Evolutionary conservation across 2,329 filamentous ascomycete genomes (phyloP).

Genomic region (Beauveria varroae): DNA sequence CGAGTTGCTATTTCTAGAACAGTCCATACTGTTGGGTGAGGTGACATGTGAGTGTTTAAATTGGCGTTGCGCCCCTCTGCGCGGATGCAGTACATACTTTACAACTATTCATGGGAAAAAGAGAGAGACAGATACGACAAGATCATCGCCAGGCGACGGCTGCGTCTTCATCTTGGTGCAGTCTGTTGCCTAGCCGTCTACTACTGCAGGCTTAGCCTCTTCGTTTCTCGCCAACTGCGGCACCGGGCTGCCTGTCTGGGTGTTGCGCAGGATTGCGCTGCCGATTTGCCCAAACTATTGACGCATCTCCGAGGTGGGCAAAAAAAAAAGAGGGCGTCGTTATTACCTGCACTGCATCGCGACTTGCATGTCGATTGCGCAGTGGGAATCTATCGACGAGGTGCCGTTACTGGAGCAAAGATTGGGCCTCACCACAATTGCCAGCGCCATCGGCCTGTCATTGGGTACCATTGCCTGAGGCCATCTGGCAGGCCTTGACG

Average conservation of each 20-base stretch:
- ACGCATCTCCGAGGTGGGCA: neutral
- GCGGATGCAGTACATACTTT: neutral
- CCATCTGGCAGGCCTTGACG: neutral
- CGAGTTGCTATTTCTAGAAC: constrained; percentile 1
- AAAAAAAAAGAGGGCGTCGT: neutral
- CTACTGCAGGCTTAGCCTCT: neutral
- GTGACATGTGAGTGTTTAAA: neutral
- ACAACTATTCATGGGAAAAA: neutral
- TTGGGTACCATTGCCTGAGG: constrained; percentile 5
- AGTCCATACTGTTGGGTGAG: neutral
- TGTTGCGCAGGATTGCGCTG: neutral
- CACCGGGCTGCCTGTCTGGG: neutral
- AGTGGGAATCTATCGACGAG: neutral
- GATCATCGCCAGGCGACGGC: neutral
- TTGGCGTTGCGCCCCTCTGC: neutral
- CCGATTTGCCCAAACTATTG: neutral
- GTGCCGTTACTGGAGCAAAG: neutral
- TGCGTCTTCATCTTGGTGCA: neutral
- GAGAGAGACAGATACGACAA: neutral
- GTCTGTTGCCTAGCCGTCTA: neutral
- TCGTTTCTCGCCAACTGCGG: neutral
- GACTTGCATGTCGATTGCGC: constrained; percentile 7
- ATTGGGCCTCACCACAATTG: constrained; percentile 8
- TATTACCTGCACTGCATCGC: constrained; percentile 1
- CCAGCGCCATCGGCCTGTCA: neutral